Base-by-base conservation (phyloP, 495 filamentous ascomycete species). In the Talaromyces proteolyticus region DNA sequence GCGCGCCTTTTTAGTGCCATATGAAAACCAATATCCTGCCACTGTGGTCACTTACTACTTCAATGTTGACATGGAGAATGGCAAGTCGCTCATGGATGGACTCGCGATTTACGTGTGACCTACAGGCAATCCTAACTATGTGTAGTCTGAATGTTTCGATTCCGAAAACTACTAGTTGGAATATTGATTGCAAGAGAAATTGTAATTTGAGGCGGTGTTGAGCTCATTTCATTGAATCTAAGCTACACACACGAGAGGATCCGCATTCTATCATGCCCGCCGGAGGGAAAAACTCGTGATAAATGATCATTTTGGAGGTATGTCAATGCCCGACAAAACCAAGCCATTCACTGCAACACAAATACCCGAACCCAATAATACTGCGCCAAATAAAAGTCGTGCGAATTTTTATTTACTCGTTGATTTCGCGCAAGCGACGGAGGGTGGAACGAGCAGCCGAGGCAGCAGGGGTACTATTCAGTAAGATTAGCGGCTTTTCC, bases 401-500 rank as follows among this genome's bases (percentile, higher is more conserved):
- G 24, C 47, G 21, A 39, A 34, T 34, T 34, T 34, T 34, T 67
- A 63, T 69, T 71, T 89, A 98, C 84, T 97, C 93, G 67, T 89
- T 87, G 77, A 97, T 94, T 75, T 97, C 93, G 67, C 93, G 85
- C 76, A 98, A 82, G 78, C 93, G 84, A 72, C 94, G 88, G 72
- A 98, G 93, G 58, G 93, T 98, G 56, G 92, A 96, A 70, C 94
- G 84, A 70, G 91, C 95, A 49, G 93, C 90, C 59, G 93, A 92
- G 50, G 93, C 93, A 59, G 94, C 92, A 47, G 94, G 91, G 53
- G 94, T 97, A 48, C 91, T 96, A 59, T 58, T 36, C 46, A 57
- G 73, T 51, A 63, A 12, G 34, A 22, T 29, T 39, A 67, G 63
- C 58, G 38, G 48, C 42, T 24, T 42, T 37, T 60, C 54, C 47